Evolutionary conservation across 371 early-diverging fungal species (phyloP).

Genomic region (Thermomucor indicae-seudaticae): DNA sequence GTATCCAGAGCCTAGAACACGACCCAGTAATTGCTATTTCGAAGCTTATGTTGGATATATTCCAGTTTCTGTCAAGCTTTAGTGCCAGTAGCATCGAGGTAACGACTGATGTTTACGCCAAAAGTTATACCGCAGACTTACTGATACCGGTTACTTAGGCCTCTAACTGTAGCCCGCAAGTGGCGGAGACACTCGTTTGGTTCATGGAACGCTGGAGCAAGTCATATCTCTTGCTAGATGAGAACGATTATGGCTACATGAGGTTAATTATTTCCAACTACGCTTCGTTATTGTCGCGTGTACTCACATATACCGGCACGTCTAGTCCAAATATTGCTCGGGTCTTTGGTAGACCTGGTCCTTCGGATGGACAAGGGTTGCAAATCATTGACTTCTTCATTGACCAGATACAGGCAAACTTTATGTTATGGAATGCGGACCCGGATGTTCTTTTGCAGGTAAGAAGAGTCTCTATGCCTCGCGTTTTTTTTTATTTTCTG

Average conservation of each 20-base stretch:
- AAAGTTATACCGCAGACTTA: background rate
- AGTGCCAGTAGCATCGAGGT: constrained; percentile 42
- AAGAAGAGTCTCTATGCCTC: too few species aligned
- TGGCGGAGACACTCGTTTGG: constrained; percentile 71
- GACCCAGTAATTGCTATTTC: constrained; percentile 58
- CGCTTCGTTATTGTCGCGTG: background rate
- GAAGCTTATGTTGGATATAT: constrained; percentile 44
- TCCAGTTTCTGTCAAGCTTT: constrained; percentile 36
- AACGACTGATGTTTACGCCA: background rate
- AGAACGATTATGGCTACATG: constrained; percentile 55
- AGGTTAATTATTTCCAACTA: constrained; percentile 29
- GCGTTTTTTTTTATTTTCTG: too few species aligned
- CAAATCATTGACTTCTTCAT: constrained; percentile 60
- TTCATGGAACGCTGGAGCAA: constrained; percentile 74
- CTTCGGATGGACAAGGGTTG: constrained; percentile 58
- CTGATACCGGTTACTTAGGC: constrained; percentile 25
- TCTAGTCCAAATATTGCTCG: constrained; percentile 48
- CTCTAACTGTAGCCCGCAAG: constrained; percentile 67
- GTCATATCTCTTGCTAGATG: constrained; percentile 64
- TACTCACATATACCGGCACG: background rate
- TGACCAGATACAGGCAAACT: constrained; percentile 55
- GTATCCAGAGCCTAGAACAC: constrained; percentile 20
- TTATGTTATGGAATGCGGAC: constrained; percentile 71
- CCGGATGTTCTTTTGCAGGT: constrained; percentile 63
- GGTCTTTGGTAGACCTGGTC: constrained; percentile 54